phyloP scores from a whole-genome alignment of 2,329 filamentous ascomycete species.

The Stemphylium vesicarium region DNA sequence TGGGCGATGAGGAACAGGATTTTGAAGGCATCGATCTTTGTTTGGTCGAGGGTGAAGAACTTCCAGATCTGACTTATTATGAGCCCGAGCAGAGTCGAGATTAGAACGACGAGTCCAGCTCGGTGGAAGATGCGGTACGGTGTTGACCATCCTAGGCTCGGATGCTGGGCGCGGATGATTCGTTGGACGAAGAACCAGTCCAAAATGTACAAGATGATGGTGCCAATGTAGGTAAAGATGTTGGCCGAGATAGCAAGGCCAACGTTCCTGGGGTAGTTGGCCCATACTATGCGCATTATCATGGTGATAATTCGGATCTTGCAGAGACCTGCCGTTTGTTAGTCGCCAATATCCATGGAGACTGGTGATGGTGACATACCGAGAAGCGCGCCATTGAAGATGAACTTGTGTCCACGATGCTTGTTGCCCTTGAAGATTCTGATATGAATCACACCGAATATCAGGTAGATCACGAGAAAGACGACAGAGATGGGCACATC shows the following conservation, averaged over 20 bases:
- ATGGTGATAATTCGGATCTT: slow-evolving; percentile 53
- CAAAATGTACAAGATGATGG: slow-evolving; percentile 77
- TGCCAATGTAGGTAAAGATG: slow-evolving; percentile 75
- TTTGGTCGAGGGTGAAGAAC: slow-evolving; percentile 68
- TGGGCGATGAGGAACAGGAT: slow-evolving; percentile 69
- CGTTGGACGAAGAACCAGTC: slow-evolving; percentile 82
- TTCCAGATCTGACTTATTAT: slow-evolving; percentile 69
- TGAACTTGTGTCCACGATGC: slow-evolving; percentile 51
- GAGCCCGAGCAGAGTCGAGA: slow-evolving; percentile 67
- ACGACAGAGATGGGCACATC: slow-evolving; percentile 52
- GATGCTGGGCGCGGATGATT: slow-evolving; percentile 75
- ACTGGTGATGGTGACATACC: slow-evolving; percentile 33
- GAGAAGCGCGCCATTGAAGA: slow-evolving; percentile 52
- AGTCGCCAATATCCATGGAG: slow-evolving; percentile 3
- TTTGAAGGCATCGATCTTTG: slow-evolving; percentile 61
- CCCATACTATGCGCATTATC: slow-evolving; percentile 49
- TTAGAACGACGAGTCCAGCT: slow-evolving; percentile 61
- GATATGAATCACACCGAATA: slow-evolving; percentile 50
- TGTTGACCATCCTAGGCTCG: slow-evolving; percentile 71
- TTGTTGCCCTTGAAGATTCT: slow-evolving; percentile 51
- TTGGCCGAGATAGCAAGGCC: slow-evolving; percentile 64
- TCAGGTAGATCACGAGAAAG: slow-evolving; percentile 52
- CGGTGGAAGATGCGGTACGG: slow-evolving; percentile 57
- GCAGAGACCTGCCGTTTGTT: slow-evolving; percentile 48
- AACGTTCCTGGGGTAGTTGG: slow-evolving; percentile 50